Conservation (phyloP, 2,329 filamentous ascomycete genomes). For the Colletotrichum nymphaeae region DNA sequence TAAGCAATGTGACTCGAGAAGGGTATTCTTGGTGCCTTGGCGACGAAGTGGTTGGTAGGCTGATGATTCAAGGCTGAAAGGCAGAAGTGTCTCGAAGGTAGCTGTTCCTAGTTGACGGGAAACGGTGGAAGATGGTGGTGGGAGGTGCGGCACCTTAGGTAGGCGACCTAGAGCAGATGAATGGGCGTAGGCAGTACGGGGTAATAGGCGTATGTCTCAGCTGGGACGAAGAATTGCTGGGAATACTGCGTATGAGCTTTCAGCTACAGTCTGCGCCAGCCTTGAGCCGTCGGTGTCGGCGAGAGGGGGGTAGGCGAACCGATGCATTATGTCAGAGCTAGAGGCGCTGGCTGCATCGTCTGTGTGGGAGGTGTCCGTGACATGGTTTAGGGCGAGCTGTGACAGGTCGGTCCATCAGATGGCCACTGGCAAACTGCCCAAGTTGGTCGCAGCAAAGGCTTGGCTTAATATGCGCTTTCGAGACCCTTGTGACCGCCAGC, state of each 20-base stretch:
- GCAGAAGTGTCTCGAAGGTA: neutral
- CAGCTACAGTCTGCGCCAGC: slow-evolving; percentile 38
- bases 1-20: slow-evolving; percentile 20
- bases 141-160: neutral
- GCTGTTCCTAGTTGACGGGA: slow-evolving; percentile 8
- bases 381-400: slow-evolving; percentile 33
- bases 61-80: slow-evolving; percentile 25
- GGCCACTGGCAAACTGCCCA: neutral
- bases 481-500: slow-evolving; percentile 19
- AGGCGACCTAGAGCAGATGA: neutral
- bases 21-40: slow-evolving; percentile 25
- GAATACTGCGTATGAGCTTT: slow-evolving; percentile 3
- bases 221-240: neutral
- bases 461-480: slow-evolving; percentile 14
- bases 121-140: neutral
- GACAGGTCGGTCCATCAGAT: slow-evolving; percentile 26
- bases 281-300: neutral
- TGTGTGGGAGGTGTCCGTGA: slow-evolving; percentile 26
- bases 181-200: neutral
- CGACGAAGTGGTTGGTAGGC: slow-evolving; percentile 33
- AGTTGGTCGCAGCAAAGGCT: slow-evolving; percentile 9
- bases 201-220: slow-evolving; percentile 25
- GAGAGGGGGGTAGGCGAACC: slow-evolving; percentile 9
- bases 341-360: slow-evolving; percentile 11
- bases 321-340: slow-evolving; percentile 33